Conservation (phyloP, 495 filamentous ascomycete genomes). For the Penicillium herquei region DNA sequence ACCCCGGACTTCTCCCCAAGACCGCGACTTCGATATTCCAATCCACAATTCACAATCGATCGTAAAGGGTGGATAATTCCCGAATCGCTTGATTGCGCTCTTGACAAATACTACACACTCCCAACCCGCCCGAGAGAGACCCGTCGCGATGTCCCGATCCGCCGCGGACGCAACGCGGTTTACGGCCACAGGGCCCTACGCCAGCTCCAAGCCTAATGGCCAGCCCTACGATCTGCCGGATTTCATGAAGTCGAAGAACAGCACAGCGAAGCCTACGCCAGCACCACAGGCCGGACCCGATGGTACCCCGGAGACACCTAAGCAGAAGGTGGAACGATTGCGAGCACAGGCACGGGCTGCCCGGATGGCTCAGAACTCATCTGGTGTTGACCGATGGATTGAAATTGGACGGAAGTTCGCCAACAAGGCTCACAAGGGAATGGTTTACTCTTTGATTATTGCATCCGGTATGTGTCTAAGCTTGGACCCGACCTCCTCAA, state of each 20-base stretch:
- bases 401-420: slow-evolving; percentile 68
- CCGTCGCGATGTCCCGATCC: slow-evolving; percentile 70
- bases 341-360: slow-evolving; percentile 74
- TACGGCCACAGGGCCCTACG: slow-evolving; percentile 88
- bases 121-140: background rate
- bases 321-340: slow-evolving; percentile 84
- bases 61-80: background rate
- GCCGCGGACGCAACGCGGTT: slow-evolving; percentile 93
- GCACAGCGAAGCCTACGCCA: slow-evolving; percentile 18
- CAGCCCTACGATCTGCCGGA: slow-evolving; percentile 39
- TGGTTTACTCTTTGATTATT: slow-evolving; percentile 71
- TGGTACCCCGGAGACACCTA: slow-evolving; percentile 67
- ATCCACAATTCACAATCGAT: background rate
- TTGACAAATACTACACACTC: background rate
- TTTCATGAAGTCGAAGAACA: slow-evolving; percentile 27
- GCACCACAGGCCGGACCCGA: slow-evolving; percentile 27
- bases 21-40: slow-evolving; percentile 13
- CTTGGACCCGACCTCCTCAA: background rate
- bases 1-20: slow-evolving; percentile 13
- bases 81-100: slow-evolving; percentile 4
- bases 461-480: slow-evolving; percentile 67
- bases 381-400: slow-evolving; percentile 65
- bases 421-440: slow-evolving; percentile 78
- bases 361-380: slow-evolving; percentile 60
- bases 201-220: slow-evolving; percentile 61